Percentiles rank a stretch among this genome's conserved stretches.
Evolutionary conservation across 257 asterid species (phyloP).

Genomic region (Primulina tabacum): DNA sequence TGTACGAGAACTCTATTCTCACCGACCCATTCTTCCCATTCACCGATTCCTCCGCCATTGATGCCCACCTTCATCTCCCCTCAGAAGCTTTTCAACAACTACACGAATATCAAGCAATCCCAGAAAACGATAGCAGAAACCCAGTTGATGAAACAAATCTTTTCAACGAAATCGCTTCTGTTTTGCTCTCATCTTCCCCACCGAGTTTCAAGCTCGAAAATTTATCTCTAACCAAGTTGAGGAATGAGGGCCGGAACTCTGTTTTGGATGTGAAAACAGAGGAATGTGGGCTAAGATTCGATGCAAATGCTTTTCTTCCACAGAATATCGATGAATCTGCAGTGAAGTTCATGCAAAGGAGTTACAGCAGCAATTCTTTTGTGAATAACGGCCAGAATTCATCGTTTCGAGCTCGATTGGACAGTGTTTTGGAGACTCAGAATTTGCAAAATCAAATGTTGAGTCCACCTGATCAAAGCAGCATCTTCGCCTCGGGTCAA

Average conservation of each 20-base stretch:
- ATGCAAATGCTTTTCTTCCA: constrained; percentile 28
- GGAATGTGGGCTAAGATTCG: constrained; percentile 41
- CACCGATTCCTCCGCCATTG: constrained; percentile 31
- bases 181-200: constrained; percentile 55
- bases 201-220: constrained; percentile 57
- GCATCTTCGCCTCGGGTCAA: constrained; percentile 41
- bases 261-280: constrained; percentile 47
- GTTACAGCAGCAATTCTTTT: constrained; percentile 63
- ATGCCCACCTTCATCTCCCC: constrained; percentile 19
- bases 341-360: constrained; percentile 70
- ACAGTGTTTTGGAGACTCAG: constrained; percentile 40
- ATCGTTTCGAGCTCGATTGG: constrained; percentile 43
- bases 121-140: constrained; percentile 16
- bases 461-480: constrained; percentile 34
- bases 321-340: constrained; percentile 39
- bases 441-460: constrained; percentile 33
- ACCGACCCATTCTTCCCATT: constrained; percentile 58
- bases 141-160: constrained; percentile 26
- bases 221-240: constrained; percentile 40
- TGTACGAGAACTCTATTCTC: constrained; percentile 49
- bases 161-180: constrained; percentile 42
- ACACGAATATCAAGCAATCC: constrained; percentile 25
- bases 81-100: constrained; percentile 33
- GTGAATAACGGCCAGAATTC: constrained; percentile 32
- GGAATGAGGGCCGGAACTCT: constrained; percentile 32